These are phyloP conservation scores for Colletotrichum lindemuthianum DNA, from an alignment of 2,329 filamentous ascomycete genomes.

Conservation along the genomic window DNA sequence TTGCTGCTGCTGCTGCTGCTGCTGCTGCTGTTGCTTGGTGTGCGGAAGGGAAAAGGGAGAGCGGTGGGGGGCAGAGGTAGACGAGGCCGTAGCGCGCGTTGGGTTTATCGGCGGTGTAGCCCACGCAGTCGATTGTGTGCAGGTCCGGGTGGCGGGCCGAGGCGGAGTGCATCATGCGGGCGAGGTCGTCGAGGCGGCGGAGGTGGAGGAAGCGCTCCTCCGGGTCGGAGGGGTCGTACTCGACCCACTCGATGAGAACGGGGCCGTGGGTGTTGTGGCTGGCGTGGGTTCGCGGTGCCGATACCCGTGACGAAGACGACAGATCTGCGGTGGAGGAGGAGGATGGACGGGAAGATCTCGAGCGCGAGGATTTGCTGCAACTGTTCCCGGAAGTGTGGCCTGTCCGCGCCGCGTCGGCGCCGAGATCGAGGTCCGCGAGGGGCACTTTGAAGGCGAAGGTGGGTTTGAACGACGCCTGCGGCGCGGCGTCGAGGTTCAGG, in stretches of 20 bases:
- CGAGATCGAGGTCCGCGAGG: constrained; percentile 43
- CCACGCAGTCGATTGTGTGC: constrained; percentile 57
- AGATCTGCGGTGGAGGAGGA: neutral
- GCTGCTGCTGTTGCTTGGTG: neutral
- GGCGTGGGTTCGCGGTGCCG: constrained; percentile 38
- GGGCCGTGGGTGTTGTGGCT: constrained; percentile 47
- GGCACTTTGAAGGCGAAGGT: constrained; percentile 43
- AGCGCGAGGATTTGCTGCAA: constrained; percentile 35
- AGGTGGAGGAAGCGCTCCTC: constrained; percentile 55
- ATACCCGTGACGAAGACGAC: neutral
- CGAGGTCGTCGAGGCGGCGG: constrained; percentile 57
- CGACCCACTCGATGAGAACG: constrained; percentile 57
- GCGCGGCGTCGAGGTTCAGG: constrained; percentile 56
- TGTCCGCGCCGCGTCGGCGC: constrained; percentile 27
- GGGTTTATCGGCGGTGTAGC: constrained; percentile 55
- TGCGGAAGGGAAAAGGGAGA: neutral
- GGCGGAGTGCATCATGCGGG: constrained; percentile 58
- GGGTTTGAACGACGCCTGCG: constrained; percentile 41
- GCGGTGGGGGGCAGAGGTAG: constrained; percentile 41
- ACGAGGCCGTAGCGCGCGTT: constrained; percentile 55
- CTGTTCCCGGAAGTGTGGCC: constrained; percentile 10
- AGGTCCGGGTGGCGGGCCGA: constrained; percentile 57
- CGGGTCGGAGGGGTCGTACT: constrained; percentile 54
- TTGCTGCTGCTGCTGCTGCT: constrained; percentile 40
- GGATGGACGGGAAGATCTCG: constrained; percentile 25